Base-by-base conservation (phyloP, 345 rosid genomes). In the Pistacia vera region DNA sequence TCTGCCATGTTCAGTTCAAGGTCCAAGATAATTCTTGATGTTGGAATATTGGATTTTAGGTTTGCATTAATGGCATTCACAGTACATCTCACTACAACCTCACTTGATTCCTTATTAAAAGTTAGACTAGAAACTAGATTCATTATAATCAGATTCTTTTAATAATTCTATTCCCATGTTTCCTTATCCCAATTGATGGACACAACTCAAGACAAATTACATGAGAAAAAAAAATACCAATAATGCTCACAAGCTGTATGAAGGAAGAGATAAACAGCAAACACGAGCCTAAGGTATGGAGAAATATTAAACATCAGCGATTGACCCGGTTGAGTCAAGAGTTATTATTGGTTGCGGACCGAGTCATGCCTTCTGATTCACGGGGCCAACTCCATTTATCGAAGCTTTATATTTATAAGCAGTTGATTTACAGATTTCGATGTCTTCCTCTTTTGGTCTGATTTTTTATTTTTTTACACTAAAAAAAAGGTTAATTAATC, bases 261-360 rank as follows among this genome's bases (percentile, higher is more conserved):
- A 14, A 48, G 22, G 63, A 58, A 52, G 56, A 38, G 12, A 12
- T 51, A 30, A 57, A 67, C 8, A 58, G 41, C 8, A 5, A 25
- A 36, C 54, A 49, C 54, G 54, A 49, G 54, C 54, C 54, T 54
- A 16, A 16, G 33, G 14, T 30, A 3, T n/a, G 48, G 55, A 13
- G 20, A 58, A 66, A n/a, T 56, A 72, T 59, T 51, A 71, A 71
- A 71, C 65, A 56, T 57, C 33, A 63, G 66, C 76, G 72, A 56
- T 9, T 17, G 76, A 71, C 76, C 72, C 72, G 76, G 52, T 49
- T 62, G 68, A 54, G 51, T 58, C 8, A 38, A 8, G 38, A 33
- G n/a, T 59, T 75, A 41, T 55, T 60, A 51, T 57, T 16, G 48
- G 56, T 60, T 8, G 56, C 11, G 44, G n/a, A 25, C 48, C 1